Conservation (phyloP, 2,329 filamentous ascomycete species). For the Calonectria hongkongensis region DNA sequence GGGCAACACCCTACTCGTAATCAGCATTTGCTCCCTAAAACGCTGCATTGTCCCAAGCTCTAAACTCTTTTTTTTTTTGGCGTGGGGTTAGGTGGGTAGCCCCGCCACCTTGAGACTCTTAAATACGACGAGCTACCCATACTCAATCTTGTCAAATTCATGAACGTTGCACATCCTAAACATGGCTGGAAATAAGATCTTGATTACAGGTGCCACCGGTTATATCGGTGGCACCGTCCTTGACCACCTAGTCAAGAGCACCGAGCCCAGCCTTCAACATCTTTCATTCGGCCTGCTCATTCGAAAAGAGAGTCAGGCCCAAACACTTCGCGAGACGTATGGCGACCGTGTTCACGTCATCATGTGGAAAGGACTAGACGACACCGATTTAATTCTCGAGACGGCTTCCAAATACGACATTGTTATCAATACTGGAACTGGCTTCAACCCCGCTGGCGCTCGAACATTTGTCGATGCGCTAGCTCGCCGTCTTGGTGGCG, state of each 20-base stretch:
- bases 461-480: conserved; percentile 30
- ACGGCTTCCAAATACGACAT: conserved; percentile 35
- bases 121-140: conserved; percentile 9
- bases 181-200: conserved; percentile 31
- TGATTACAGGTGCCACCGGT: conserved; percentile 34
- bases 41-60: conserved; percentile 3
- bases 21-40: too few relatives aligned
- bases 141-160: neutral
- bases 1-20: neutral
- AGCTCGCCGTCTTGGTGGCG: conserved; percentile 21
- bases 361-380: conserved; percentile 29
- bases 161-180: neutral
- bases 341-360: conserved; percentile 35
- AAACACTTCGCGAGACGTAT: conserved; percentile 25
- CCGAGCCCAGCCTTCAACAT: conserved; percentile 5
- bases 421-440: conserved; percentile 32
- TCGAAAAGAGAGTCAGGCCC: conserved; percentile 8
- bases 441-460: conserved; percentile 29
- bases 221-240: conserved; percentile 39
- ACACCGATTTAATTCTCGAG: conserved; percentile 29
- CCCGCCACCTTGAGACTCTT: conserved; percentile 5
- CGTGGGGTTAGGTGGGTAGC: conserved; percentile 17
- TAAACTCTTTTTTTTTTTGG: neutral
- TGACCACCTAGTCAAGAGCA: conserved; percentile 25
- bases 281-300: conserved; percentile 28